Base-by-base conservation (phyloP, 352 stramenopile species). In the Globisporangium viniferum region DNA sequence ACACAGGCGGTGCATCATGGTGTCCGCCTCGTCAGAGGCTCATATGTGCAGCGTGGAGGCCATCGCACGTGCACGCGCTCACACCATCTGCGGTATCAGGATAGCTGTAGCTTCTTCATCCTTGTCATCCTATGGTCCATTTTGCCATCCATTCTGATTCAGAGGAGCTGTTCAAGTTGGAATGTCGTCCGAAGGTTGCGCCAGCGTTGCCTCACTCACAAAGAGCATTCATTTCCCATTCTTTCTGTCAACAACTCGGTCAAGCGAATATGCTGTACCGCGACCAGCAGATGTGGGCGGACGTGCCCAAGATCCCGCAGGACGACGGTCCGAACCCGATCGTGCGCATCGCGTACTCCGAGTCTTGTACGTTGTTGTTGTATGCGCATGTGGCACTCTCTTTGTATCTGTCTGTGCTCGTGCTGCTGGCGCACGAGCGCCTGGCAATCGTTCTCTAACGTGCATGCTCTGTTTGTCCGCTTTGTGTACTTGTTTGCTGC, bases 231-330 rank as follows among this genome's bases (percentile, higher is more conserved):
- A 51, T 51, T 51, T 51, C 18, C 44, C 18, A 51, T 51, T 51
- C 20, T 51, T 8, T 4, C 39, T 46, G 39, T 46, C 39, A 46
- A 46, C 12, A 18, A 20, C 39, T 20, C 20, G 7, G 5, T 51
- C 18, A 14, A 18, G 8, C 56, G 24, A 64, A 33, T 35, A 88
- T 85, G 81, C 67, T 74, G 62, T 93, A 91, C 67, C 77, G 77
- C 57, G 78, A 91, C 41, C 81, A 93, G 65, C 82, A 83, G 0
- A 68, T 53, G 53, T 95, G 88, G 88, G 80, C 81, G n/a, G 88
- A 95, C 67, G 86, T 95, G 72, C 72, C 71, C 67, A 92, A 91
- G 69, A 86, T 95, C 70, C 80, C 86, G 51, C 88, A 95, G 71
- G 86, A 94, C 69, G 88, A 95, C 56, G 88, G 88, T 8, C 88